Evolutionary conservation across 2,329 filamentous ascomycete genomes (phyloP).

Genomic region (Chaetomium sp.): DNA sequence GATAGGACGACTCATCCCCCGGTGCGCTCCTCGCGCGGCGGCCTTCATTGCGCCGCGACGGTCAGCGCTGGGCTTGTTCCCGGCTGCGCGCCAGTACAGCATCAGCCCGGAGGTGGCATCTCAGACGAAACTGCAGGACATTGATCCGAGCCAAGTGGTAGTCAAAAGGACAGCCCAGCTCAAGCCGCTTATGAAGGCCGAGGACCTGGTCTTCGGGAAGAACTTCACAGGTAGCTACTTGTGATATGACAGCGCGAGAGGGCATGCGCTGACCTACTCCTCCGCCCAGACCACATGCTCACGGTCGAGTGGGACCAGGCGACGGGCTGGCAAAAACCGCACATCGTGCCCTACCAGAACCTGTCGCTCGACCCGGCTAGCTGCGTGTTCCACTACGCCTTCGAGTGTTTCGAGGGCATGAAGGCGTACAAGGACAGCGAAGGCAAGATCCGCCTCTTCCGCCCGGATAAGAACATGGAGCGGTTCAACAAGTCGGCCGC

Average conservation of each 20-base stretch:
- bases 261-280: conserved; percentile 14
- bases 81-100: conserved; percentile 53
- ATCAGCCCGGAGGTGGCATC: conserved; percentile 55
- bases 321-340: conserved; percentile 59
- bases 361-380: conserved; percentile 93
- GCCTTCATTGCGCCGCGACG: conserved; percentile 38
- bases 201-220: conserved; percentile 86
- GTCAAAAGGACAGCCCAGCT: conserved; percentile 76
- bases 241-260: neutral
- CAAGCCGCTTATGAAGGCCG: conserved; percentile 70
- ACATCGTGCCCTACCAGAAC: conserved; percentile 93
- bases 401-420: conserved; percentile 98
- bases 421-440: conserved; percentile 93
- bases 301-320: conserved; percentile 87
- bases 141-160: conserved; percentile 76
- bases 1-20: conserved; percentile 41
- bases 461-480: conserved; percentile 94
- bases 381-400: conserved; percentile 98
- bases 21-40: conserved; percentile 41
- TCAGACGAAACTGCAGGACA: conserved; percentile 58
- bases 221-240: conserved; percentile 75
- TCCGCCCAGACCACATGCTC: conserved; percentile 85
- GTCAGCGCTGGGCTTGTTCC: conserved; percentile 40
- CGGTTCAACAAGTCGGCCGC: conserved; percentile 89
- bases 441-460: conserved; percentile 82